Evolutionary conservation across 2,329 filamentous ascomycete species (phyloP), one percentile per base, ranked within the genome.

Genomic region (Curvularia sp.): DNA sequence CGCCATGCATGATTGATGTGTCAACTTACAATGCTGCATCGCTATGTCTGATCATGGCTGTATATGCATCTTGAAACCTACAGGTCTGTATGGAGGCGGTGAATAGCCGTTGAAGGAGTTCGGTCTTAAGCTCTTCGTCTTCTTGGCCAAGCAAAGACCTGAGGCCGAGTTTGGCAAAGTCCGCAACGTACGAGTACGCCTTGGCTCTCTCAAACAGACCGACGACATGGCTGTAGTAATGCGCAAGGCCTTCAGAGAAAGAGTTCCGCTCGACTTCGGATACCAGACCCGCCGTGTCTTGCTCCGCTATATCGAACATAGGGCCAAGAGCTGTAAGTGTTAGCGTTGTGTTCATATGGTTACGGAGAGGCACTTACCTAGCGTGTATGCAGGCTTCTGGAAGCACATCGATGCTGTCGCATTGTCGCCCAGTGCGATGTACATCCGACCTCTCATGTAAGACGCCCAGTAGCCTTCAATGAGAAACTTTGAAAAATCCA

Each of bases 191-290:
- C 1, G 91, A 90, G 75, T 91, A 91, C 0, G 89, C 88, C 66
- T 89, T 90, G 43, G 87, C 85, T 66, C 86, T 86, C 74, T 97
- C 93, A 71, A 91, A 98, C 1, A 99, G 83, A 20, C 87, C 84
- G 12, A 93, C 85, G 50, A 98, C 86, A 75, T 99, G 95, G 42
- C 89, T 87, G 76, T 96, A 96, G 78, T 97, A 99, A 62, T 86
- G 88, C 5, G 92, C 85, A 41, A 93, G 83, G 1, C 94, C 95
- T 55, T 86, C 86, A 71, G 93, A 84, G 71, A 89, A 88, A 52
- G 75, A 81, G 53, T 83, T 81, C 12, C 88, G 89, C 65, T 97
- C 92, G 2, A 89, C 87, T 24, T 92, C 87, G 53, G 90, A 88
- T 22, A 98, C 83, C 13, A 97, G 84, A 43, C 52, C 58, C 43